A percentile compares a stretch with the other conserved stretches of the same genome.
These are phyloP conservation scores for Urostyla sp. DNA, from an alignment of 73 alveolate species.

Conservation along the genomic window DNA sequence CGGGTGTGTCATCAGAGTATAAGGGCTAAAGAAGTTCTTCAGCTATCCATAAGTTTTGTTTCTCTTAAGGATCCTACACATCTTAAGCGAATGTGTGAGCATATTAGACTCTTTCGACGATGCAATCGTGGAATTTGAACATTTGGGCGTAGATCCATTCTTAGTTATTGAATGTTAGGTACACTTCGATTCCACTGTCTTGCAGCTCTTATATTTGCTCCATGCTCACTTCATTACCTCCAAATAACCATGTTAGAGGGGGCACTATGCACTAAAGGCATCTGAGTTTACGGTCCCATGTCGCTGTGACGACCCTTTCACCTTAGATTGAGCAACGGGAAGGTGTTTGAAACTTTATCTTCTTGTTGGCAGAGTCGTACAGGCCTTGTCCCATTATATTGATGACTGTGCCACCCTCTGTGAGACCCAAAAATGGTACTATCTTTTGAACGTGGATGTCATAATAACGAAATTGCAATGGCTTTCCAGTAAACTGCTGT, in stretches of 20 bases:
- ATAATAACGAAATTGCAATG: slow-evolving; percentile 76
- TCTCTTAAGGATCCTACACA: slow-evolving; percentile 80
- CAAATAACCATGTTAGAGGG: slow-evolving; percentile 95
- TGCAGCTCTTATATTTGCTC: slow-evolving; percentile 78
- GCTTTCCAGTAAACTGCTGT: slow-evolving; percentile 96
- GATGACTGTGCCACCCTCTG: slow-evolving; percentile 94
- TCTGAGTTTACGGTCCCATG: slow-evolving; percentile 95
- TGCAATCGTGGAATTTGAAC: slow-evolving; percentile 88
- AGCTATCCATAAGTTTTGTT: slow-evolving; percentile 83
- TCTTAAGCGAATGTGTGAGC: slow-evolving; percentile 78
- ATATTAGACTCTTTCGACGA: slow-evolving; percentile 82
- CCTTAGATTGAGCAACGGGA: no score
- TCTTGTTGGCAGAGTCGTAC: slow-evolving; percentile 95
- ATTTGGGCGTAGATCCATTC: slow-evolving; percentile 94
- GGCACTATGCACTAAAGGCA: slow-evolving; percentile 91
- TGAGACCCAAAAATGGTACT: slow-evolving; percentile 91
- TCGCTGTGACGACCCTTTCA: slow-evolving; percentile 92
- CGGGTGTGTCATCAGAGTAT: slow-evolving; percentile 67
- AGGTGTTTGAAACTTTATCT: slow-evolving; percentile 85
- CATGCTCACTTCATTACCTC: slow-evolving; percentile 92
- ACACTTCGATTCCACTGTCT: slow-evolving; percentile 80
- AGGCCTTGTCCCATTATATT: slow-evolving; percentile 93
- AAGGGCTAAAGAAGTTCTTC: slow-evolving; percentile 80
- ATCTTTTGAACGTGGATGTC: slow-evolving; percentile 60
- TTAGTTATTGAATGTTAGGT: slow-evolving; percentile 91